phyloP scores from a whole-genome alignment of 306 rosid genomes.

The Casuarina equisetifolia region DNA sequence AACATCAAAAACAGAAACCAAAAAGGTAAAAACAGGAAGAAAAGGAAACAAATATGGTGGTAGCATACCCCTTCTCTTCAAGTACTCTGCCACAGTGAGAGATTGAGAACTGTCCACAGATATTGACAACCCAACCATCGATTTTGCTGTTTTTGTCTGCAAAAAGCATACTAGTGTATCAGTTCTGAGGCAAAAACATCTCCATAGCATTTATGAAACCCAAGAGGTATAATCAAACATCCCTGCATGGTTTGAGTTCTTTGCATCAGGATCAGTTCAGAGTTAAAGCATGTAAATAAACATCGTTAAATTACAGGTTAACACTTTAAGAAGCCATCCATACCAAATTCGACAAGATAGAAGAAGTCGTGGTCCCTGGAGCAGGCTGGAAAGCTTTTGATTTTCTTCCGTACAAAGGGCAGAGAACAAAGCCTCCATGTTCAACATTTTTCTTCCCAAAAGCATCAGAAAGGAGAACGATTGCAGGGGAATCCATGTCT shows the following conservation, averaged over 20 bases:
- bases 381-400: slow-evolving; percentile 95
- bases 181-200: slow-evolving; percentile 9
- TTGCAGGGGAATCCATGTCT: slow-evolving; percentile 92
- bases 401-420: slow-evolving; percentile 94
- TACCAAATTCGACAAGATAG: slow-evolving; percentile 87
- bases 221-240: slow-evolving; percentile 17
- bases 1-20: slow-evolving; percentile 10
- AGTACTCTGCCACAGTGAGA: slow-evolving; percentile 65
- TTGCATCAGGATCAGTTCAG: slow-evolving; percentile 14
- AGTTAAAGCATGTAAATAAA: slow-evolving; percentile 8
- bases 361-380: slow-evolving; percentile 75
- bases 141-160: slow-evolving; percentile 96
- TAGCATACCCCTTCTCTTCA: slow-evolving; percentile 74
- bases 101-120: slow-evolving; percentile 83
- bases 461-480: slow-evolving; percentile 71
- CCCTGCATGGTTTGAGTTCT: slow-evolving; percentile 11
- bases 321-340: slow-evolving; percentile 23
- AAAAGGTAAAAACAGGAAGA: neutral
- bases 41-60: neutral
- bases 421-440: slow-evolving; percentile 82
- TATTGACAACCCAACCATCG: slow-evolving; percentile 77
- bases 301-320: neutral
- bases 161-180: slow-evolving; percentile 25
- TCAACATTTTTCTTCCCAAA: slow-evolving; percentile 73
- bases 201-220: neutral